A percentile compares a stretch with the other conserved stretches of the same genome.
phyloP scores from a whole-genome alignment of 179 eudicot genomes.

The Monotropa hypopitys region DNA sequence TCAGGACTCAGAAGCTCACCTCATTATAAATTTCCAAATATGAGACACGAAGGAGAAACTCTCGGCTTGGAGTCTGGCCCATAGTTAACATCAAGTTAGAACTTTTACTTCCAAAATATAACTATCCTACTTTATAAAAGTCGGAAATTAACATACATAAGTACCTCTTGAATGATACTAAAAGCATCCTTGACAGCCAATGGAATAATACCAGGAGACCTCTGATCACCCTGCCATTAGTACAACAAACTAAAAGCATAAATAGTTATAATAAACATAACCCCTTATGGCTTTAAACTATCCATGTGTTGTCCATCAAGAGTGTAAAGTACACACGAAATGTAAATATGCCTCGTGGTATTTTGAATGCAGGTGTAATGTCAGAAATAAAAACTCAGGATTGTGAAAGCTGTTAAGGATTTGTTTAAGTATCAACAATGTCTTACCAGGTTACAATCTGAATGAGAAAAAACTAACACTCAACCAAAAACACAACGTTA shows the following conservation, averaged over 20 bases:
- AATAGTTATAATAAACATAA: not conserved
- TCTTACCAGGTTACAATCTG: not conserved
- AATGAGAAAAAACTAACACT: not conserved
- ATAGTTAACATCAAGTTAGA: conserved; percentile 11
- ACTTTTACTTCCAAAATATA: not conserved
- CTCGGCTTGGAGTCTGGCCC: conserved; percentile 85
- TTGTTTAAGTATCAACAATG: not conserved
- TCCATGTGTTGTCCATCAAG: not conserved
- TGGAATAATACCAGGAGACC: conserved; percentile 98
- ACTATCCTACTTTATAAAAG: not conserved
- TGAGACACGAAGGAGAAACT: conserved; percentile 91
- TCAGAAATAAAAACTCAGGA: not conserved
- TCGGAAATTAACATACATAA: not conserved
- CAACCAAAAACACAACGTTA: not conserved
- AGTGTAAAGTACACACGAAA: not conserved
- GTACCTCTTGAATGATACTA: conserved; percentile 95
- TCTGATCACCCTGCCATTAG: conserved; percentile 78
- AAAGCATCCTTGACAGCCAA: conserved; percentile 99
- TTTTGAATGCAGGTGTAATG: not conserved
- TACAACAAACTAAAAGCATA: conserved; percentile 1
- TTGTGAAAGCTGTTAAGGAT: not conserved
- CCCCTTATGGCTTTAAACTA: not conserved
- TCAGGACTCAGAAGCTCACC: conserved; percentile 44
- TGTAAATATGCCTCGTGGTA: not conserved
- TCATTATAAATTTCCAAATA: conserved; percentile 96